Percentiles rank a stretch among this genome's conserved stretches.
Conservation (phyloP, 2,329 filamentous ascomycete species). For the Fusarium sublunatum region DNA sequence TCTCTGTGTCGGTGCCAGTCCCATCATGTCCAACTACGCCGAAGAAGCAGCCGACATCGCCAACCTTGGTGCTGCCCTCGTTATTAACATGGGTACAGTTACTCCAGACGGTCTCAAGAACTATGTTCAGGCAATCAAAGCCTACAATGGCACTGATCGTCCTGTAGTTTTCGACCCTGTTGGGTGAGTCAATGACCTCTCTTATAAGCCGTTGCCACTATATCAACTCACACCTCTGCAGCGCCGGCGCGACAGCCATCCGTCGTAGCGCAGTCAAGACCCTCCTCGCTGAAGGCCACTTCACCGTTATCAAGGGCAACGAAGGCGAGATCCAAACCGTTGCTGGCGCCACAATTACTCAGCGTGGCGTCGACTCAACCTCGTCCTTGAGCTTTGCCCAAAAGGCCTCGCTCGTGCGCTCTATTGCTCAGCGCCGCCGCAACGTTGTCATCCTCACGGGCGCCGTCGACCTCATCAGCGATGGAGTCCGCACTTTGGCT, state of each 20-base stretch:
- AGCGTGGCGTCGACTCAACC: slow-evolving; percentile 87
- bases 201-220: background rate
- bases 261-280: slow-evolving; percentile 76
- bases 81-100: slow-evolving; percentile 95
- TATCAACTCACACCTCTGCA: slow-evolving; percentile 42
- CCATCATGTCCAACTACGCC: slow-evolving; percentile 93
- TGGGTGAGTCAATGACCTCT: slow-evolving; percentile 63
- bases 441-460: slow-evolving; percentile 88
- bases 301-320: slow-evolving; percentile 94
- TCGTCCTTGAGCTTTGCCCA: slow-evolving; percentile 63
- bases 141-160: slow-evolving; percentile 81
- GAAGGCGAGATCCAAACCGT: slow-evolving; percentile 86
- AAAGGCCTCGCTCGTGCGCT: slow-evolving; percentile 71
- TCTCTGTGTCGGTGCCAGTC: slow-evolving; percentile 83
- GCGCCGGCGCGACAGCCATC: slow-evolving; percentile 81
- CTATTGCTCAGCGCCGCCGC: slow-evolving; percentile 70
- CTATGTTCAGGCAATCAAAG: slow-evolving; percentile 77
- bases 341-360: slow-evolving; percentile 65
- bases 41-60: slow-evolving; percentile 86
- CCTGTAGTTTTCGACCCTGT: slow-evolving; percentile 91
- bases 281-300: slow-evolving; percentile 79
- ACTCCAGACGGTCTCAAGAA: slow-evolving; percentile 78
- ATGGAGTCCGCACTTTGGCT: slow-evolving; percentile 74
- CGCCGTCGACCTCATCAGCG: slow-evolving; percentile 78
- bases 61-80: slow-evolving; percentile 78